Conservation (phyloP, 2,329 filamentous ascomycete genomes). For the Fusarium secorum region DNA sequence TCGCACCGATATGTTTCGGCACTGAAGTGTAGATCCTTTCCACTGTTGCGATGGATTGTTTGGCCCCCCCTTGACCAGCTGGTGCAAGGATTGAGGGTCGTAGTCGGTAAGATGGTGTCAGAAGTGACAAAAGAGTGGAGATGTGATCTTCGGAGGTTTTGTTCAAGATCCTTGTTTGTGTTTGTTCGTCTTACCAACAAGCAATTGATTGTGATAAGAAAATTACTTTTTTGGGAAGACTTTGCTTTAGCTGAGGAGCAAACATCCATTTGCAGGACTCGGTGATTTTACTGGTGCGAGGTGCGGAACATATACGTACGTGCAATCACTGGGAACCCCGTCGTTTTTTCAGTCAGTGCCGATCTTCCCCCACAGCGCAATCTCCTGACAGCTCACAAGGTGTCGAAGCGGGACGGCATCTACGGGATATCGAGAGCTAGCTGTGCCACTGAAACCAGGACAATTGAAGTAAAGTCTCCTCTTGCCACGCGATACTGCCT, state of each 20-base stretch:
- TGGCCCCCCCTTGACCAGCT: neutral
- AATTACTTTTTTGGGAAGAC: too few relatives aligned
- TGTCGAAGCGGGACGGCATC: conserved; percentile 3
- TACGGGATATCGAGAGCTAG: neutral
- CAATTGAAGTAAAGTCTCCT: neutral
- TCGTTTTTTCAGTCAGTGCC: neutral
- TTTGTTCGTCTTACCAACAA: neutral
- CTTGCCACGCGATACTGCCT: neutral
- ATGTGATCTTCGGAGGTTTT: neutral
- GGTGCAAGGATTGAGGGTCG: conserved; percentile 5
- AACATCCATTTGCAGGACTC: neutral
- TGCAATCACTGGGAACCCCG: neutral
- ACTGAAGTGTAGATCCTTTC: conserved; percentile 3
- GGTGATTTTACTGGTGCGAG: neutral
- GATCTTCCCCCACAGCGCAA: conserved; percentile 33
- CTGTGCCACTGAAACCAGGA: neutral
- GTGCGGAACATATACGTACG: neutral
- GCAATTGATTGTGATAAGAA: neutral
- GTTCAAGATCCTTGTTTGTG: neutral
- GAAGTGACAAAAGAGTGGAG: neutral
- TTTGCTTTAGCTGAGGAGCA: neutral
- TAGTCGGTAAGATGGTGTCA: conserved; percentile 11
- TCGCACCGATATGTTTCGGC: conserved; percentile 19
- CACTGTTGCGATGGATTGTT: neutral
- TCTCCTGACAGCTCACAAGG: conserved; percentile 27